Evolutionary conservation across 768 basidiomycete species (phyloP), one percentile per base, ranked within the genome.

Genomic region (Termitomyces bulborhizus): DNA sequence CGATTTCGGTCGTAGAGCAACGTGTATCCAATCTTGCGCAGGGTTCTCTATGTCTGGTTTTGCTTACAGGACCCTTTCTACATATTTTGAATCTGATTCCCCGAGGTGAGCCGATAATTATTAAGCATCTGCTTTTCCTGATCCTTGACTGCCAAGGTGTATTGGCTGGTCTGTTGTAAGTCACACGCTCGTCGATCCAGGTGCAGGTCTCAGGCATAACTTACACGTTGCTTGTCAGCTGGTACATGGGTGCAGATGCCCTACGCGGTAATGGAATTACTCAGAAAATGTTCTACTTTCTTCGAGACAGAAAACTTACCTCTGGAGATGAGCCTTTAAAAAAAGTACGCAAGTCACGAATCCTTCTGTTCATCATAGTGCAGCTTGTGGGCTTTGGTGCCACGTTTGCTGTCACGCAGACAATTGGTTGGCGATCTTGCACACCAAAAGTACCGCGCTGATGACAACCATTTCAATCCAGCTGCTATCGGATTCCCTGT

Each of bases 401-500:
- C 3, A 93, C 93, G 0, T 93, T 96, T 67, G 89, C 90, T 7
- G 84, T 97, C 58, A 93, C 90, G 0, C 93, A 97, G 65, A 95
- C 93, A 1, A 83, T 88, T 56, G 90, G 90, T 90, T 18, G 26
- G 43, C 13, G 56, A 65, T 66, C 75, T 24, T 36, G 13, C 5
- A 18, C 18, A 6, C 18, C 24, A 11, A 75, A 34, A 18, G 39
- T 16, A 3, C 12, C 24, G 4, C 58, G 71, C 72, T 55, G 59
- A 73, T 36, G 15, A 26, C 53, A 37, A 31, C 24, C 15, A 51
- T 53, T 58, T 26, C 51, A 48, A 56, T 46, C 15, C 48, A 86
- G 93, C 90, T 41, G 93, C 92, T 4, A 93, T 96, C 56, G 92
- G 87, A 0, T 97, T 97, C 67, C 93, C 94, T 0, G 77, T 96